Evolutionary conservation across 345 rosid species (phyloP), one percentile per base, ranked within the genome.

Genomic region (Boechera stricta): DNA sequence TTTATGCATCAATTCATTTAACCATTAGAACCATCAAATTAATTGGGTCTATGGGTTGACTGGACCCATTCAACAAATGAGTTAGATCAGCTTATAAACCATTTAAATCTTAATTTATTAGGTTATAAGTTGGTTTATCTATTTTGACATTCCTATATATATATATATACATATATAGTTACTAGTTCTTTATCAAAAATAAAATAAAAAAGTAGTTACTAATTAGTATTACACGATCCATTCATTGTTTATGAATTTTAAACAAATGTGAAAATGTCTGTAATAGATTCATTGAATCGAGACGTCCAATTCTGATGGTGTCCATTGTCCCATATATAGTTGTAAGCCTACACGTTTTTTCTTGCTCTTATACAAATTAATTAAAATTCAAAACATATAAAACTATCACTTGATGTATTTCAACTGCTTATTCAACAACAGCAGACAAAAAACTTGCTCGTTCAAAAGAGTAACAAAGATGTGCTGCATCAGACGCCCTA

Each of bases 341-440:
- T 64, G 64, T 54, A 73, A 54, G 54, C 29, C 38, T 32, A 42
- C 64, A 64, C 38, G 48, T 51, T 60, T 71, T 70, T 26, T 4
- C 3, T 12, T 11, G 52, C 36, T 12, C 18, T 5, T 60, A 45
- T 31, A 18, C 53, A 49, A 66, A 67, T 18, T 7, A 33, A 35
- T 7, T 13, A 11, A 48, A 49, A 6, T 5, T 49, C 45, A 11
- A 68, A 53, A 35, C 48, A 33, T 47, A 48, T 60, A 59, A 45
- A 57, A 18, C 11, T 60, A 36, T 36, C 26, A 35, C 49, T 58
- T 33, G 66, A 44, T 45, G 35, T 45, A 18, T 12, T n/a, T 33
- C 35, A 18, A 28, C 55, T 44, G 18, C 18, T 32, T 3, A 55
- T 56, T 41, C 64, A 55, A 28, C 73, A 5, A 54, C 38, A 54